Base-by-base conservation (phyloP, 805 yeast genomes). In the Myxozyma udenii region DNA sequence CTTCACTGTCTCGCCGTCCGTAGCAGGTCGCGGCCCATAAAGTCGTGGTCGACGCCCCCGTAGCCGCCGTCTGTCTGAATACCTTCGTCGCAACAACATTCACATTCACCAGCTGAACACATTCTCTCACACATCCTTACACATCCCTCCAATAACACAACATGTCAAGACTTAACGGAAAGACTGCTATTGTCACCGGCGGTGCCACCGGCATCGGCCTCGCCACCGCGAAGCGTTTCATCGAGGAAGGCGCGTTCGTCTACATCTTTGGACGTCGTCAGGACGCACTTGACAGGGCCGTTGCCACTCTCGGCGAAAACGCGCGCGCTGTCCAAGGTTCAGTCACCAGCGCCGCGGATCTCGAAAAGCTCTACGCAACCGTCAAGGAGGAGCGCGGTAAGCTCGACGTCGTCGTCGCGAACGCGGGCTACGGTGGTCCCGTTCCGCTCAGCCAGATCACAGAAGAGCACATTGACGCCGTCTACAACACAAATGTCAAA, bases 191-290 rank as follows among this genome's bases (percentile, higher is more conserved):
- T 24, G 35, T 44, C 12, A 44, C 48, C n/a, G 48, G 48, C 28
- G 48, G 30, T 9, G 48, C 48, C 6, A 21, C 38, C 3, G 48
- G 48, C 2, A 26, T 36, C 42, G 48, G 48, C 9, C 35, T 36
- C 4, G 33, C 48, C 4, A 37, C 21, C 24, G 21, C 40, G 24
- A 37, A 37, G 40, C 40, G 40, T 14, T 37, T 19, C 40, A 18
- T 37, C 23, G 40, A 22, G 4, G 40, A 37, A 37, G 40, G 40
- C 14, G 40, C 40, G 14, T 37, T 37, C 24, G 4, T 37, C 23
- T 37, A 7, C 6, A 22, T 19, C 24, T 37, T 37, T 21, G 24
- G 24, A 22, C 9, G 21, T 11, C 12, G 18, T 4, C 18, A 4
- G n/a, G 40, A 7, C 24, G 7, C 18, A 11, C 21, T 37, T 24